A percentile compares a stretch with the other conserved stretches of the same genome.
phyloP scores from a whole-genome alignment of 2,329 filamentous ascomycete genomes.

The Sarocladium oryzae region DNA sequence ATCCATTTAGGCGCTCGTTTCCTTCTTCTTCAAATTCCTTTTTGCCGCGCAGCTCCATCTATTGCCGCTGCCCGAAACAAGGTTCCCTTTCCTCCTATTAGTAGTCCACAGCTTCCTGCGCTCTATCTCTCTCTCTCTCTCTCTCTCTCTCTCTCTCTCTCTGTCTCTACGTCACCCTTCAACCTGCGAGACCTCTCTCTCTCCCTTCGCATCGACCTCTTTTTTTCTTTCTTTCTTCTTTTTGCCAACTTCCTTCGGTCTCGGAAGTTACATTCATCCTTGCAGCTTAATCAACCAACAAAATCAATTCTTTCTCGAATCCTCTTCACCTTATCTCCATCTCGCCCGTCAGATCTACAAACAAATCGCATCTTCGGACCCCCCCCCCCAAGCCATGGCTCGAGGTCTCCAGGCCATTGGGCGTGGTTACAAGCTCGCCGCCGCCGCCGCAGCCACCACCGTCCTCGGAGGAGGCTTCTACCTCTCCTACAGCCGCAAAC shows the following conservation, averaged over 20 bases:
- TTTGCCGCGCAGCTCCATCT: slow-evolving; percentile 4
- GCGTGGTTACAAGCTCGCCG: slow-evolving; percentile 26
- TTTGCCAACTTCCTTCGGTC: too few relatives aligned
- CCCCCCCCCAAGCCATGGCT: too few relatives aligned
- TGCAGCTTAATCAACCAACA: too few relatives aligned
- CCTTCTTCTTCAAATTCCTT: neutral
- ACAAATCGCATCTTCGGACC: too few relatives aligned
- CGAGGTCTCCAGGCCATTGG: slow-evolving; percentile 27
- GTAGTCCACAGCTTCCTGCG: too few relatives aligned
- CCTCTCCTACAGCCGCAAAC: slow-evolving; percentile 20
- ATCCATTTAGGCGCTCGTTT: neutral
- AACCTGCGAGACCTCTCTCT: too few relatives aligned
- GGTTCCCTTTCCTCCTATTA: too few relatives aligned
- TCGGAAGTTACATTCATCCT: too few relatives aligned
- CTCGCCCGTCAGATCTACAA: too few relatives aligned
- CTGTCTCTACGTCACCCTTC: neutral
- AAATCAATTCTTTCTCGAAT: neutral
- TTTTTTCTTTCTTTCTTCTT: too few relatives aligned
- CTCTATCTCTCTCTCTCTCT: too few relatives aligned
- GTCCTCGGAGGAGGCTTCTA: slow-evolving; percentile 23
- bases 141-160: neutral
- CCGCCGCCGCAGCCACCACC: slow-evolving; percentile 22
- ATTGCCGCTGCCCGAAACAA: neutral
- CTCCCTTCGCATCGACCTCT: neutral
- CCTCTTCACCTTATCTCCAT: neutral